Percentiles rank a stretch among this genome's conserved stretches.
Conservation (phyloP, 257 asterid genomes). For the Nicotiana tabacum region DNA sequence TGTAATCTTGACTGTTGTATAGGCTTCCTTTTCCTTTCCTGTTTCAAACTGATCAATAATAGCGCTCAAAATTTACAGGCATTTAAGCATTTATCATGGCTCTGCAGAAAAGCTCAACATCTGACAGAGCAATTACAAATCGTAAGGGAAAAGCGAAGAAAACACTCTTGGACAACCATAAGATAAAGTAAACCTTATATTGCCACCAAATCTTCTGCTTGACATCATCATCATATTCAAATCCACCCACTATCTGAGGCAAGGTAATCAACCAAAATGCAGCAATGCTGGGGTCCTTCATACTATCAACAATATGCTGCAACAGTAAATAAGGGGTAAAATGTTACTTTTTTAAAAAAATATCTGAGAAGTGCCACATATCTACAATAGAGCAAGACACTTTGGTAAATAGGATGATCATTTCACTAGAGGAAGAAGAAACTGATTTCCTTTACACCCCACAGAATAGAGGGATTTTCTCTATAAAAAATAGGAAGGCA, state of each 20-base stretch:
- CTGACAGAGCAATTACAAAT: not conserved
- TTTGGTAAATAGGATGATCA: slow-evolving; percentile 3
- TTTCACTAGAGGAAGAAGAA: slow-evolving; percentile 2
- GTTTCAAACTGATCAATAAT: not conserved
- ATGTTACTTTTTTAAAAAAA: not conserved
- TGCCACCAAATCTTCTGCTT: slow-evolving; percentile 97
- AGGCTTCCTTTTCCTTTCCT: not conserved
- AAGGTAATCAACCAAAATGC: slow-evolving; percentile 93
- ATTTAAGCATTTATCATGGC: not conserved
- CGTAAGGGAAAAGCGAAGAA: not conserved
- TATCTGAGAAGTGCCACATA: not conserved
- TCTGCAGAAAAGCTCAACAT: not conserved
- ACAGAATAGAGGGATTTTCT: not conserved
- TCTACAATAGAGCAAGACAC: not conserved
- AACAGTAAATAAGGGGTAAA: slow-evolving; percentile 24
- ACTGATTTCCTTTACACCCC: not conserved
- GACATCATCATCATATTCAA: slow-evolving; percentile 82
- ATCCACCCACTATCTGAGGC: slow-evolving; percentile 89
- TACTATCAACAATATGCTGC: slow-evolving; percentile 89
- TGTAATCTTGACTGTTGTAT: not conserved
- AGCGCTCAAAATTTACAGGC: not conserved
- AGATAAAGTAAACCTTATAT: slow-evolving; percentile 56
- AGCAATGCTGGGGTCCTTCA: slow-evolving; percentile 97
- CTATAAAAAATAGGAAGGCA: not conserved
- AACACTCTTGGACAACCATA: not conserved